Conservation (phyloP, 2,329 filamentous ascomycete genomes). For the Clarireedia homoeocarpa region DNA sequence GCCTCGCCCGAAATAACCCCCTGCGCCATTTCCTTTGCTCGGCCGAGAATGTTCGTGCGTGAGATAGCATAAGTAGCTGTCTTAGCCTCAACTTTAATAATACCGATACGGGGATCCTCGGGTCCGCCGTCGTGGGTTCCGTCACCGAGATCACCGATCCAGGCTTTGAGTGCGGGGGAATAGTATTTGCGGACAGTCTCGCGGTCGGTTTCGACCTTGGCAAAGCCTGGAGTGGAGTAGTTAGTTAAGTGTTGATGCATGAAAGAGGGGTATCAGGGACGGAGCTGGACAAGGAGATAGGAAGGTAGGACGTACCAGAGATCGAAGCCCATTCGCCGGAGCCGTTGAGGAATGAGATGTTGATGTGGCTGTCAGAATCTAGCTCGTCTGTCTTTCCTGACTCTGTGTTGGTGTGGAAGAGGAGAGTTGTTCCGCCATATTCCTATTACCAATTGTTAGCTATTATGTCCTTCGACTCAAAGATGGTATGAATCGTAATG, state of each 20-base stretch:
- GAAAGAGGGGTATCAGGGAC: background rate
- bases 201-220: slow-evolving; percentile 56
- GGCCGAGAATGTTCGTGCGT: slow-evolving; percentile 54
- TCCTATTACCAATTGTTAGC: slow-evolving; percentile 44
- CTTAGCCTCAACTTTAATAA: slow-evolving; percentile 68
- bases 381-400: slow-evolving; percentile 83
- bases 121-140: slow-evolving; percentile 76
- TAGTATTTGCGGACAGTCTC: slow-evolving; percentile 67
- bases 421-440: slow-evolving; percentile 66
- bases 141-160: slow-evolving; percentile 80
- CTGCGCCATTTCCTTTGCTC: slow-evolving; percentile 65
- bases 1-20: slow-evolving; percentile 65
- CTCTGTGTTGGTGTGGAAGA: slow-evolving; percentile 90
- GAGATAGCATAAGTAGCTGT: slow-evolving; percentile 66
- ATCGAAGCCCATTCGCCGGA: slow-evolving; percentile 82
- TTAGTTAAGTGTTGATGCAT: background rate
- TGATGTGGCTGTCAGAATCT: slow-evolving; percentile 62
- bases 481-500: background rate
- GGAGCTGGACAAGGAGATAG: background rate
- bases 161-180: slow-evolving; percentile 64
- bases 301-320: slow-evolving; percentile 47
- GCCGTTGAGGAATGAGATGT: slow-evolving; percentile 70
- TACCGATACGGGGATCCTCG: slow-evolving; percentile 71
- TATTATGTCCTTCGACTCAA: background rate
- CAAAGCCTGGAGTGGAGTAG: background rate